phyloP scores from a whole-genome alignment of 176 grass and related monocot species.

The Phoenix roebelenii region DNA sequence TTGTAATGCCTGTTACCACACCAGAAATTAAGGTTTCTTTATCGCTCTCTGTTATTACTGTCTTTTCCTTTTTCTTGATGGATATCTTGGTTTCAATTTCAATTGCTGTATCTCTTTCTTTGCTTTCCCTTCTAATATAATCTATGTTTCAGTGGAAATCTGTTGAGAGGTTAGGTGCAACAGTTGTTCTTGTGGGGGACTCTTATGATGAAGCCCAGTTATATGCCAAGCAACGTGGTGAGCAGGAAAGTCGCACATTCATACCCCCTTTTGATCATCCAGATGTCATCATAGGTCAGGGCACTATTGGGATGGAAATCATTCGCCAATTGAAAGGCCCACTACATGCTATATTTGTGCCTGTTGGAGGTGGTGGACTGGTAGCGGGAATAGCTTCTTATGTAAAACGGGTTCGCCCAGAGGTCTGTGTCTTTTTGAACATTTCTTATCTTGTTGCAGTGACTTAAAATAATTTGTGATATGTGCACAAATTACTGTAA shows the following conservation, averaged over 20 bases:
- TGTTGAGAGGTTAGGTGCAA: conserved; percentile 83
- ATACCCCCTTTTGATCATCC: conserved; percentile 98
- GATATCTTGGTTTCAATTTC: neutral
- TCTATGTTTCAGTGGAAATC: conserved; percentile 65
- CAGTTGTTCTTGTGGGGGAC: conserved; percentile 76
- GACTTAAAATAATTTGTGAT: too few relatives aligned
- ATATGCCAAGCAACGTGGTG: conserved; percentile 69
- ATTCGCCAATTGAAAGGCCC: conserved; percentile 71
- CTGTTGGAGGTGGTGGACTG: conserved; percentile 95
- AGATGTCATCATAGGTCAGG: conserved; percentile 81
- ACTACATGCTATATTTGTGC: conserved; percentile 96
- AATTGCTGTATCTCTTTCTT: neutral
- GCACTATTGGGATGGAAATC: conserved; percentile 98
- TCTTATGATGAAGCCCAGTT: conserved; percentile 93
- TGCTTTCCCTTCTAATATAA: neutral
- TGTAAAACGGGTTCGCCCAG: conserved; percentile 91
- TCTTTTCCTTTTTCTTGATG: neutral
- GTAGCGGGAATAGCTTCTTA: conserved; percentile 97
- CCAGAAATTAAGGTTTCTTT: conserved; percentile 89
- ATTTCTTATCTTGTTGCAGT: neutral
- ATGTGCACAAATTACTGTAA: too few relatives aligned
- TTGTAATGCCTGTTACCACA: conserved; percentile 97
- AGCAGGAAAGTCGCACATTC: conserved; percentile 77
- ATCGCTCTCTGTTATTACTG: neutral
- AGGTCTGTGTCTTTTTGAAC: conserved; percentile 38